These are phyloP conservation scores for Kodamaea anthophila DNA, from an alignment of 1,139 yeast genomes.

Conservation along the genomic window DNA sequence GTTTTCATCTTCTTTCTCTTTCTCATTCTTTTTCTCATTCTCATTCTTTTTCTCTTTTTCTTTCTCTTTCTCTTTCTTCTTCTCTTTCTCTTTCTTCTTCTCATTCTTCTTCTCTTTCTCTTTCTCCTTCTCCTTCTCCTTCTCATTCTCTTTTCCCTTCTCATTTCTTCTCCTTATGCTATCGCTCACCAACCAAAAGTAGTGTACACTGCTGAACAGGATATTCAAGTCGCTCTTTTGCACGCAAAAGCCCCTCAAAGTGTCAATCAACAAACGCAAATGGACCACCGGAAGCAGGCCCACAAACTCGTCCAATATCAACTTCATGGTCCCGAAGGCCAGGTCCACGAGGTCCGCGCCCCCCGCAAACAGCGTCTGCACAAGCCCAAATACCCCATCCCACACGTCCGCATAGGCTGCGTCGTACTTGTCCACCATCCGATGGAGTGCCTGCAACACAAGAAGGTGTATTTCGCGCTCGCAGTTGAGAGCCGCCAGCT, in stretches of 20 bases:
- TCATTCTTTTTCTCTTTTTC: no score
- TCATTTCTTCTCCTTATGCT: conserved; percentile 39
- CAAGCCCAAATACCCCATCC: conserved; percentile 62
- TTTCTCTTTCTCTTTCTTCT: neutral
- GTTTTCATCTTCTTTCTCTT: neutral
- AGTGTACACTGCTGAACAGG: conserved; percentile 84
- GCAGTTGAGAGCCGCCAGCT: conserved; percentile 40
- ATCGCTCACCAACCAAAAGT: conserved; percentile 88
- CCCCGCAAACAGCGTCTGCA: conserved; percentile 62
- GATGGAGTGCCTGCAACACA: conserved; percentile 57
- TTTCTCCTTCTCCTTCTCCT: no score
- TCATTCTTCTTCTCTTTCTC: no score
- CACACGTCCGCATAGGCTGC: conserved; percentile 54
- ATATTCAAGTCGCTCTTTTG: conserved; percentile 75
- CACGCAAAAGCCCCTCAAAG: conserved; percentile 62
- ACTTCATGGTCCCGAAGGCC: conserved; percentile 73
- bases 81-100: no score
- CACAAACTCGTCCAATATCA: conserved; percentile 79
- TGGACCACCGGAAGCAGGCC: conserved; percentile 61
- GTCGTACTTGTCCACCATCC: conserved; percentile 66
- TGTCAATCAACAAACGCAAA: conserved; percentile 59
- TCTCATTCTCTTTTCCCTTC: neutral
- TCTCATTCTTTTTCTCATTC: neutral
- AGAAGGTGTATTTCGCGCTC: conserved; percentile 65
- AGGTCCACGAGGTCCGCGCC: conserved; percentile 47